Percentiles rank a stretch among this genome's conserved stretches.
Evolutionary conservation across 2,329 filamentous ascomycete genomes (phyloP).

Genomic region (Coniella vitis): DNA sequence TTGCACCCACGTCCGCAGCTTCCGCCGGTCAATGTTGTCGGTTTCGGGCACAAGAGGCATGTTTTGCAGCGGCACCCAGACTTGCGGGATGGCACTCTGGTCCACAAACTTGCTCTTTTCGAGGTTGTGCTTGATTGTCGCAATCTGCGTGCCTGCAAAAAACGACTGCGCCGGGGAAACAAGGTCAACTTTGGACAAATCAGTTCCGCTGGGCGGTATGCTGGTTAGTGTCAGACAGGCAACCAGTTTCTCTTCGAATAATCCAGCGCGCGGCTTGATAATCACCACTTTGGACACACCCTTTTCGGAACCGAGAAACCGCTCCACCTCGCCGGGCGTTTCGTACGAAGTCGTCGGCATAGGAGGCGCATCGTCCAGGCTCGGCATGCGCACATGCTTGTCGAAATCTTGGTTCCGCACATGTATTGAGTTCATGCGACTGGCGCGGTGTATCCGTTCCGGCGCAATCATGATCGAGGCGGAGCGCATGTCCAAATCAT

Average conservation of each 20-base stretch:
- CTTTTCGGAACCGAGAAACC: conserved; percentile 32
- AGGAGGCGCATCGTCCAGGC: conserved; percentile 9
- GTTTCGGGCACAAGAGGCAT: conserved; percentile 35
- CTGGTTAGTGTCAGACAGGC: conserved; percentile 37
- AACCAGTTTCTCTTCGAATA: conserved; percentile 42
- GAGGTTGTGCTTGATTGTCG: conserved; percentile 30
- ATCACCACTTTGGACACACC: conserved; percentile 36
- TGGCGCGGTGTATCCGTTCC: conserved; percentile 20
- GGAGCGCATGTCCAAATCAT: conserved; percentile 11
- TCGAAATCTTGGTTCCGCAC: conserved; percentile 8
- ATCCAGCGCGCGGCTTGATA: conserved; percentile 41
- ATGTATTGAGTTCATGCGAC: conserved; percentile 19
- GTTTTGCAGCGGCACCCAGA: conserved; percentile 41
- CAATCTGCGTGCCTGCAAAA: conserved; percentile 35
- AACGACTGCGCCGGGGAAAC: conserved; percentile 31
- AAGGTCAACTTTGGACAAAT: conserved; percentile 29
- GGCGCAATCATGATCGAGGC: conserved; percentile 21
- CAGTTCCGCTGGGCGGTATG: conserved; percentile 22
- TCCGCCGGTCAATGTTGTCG: conserved; percentile 35
- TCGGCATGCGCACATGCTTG: conserved; percentile 20
- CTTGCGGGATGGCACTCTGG: conserved; percentile 32
- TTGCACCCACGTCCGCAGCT: conserved; percentile 47
- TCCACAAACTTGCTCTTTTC: conserved; percentile 29
- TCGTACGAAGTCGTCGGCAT: conserved; percentile 8
- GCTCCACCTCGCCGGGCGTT: conserved; percentile 28